These are phyloP conservation scores for Diospyros kaki DNA, from an alignment of 148 eudicot genomes.

Conservation along the genomic window DNA sequence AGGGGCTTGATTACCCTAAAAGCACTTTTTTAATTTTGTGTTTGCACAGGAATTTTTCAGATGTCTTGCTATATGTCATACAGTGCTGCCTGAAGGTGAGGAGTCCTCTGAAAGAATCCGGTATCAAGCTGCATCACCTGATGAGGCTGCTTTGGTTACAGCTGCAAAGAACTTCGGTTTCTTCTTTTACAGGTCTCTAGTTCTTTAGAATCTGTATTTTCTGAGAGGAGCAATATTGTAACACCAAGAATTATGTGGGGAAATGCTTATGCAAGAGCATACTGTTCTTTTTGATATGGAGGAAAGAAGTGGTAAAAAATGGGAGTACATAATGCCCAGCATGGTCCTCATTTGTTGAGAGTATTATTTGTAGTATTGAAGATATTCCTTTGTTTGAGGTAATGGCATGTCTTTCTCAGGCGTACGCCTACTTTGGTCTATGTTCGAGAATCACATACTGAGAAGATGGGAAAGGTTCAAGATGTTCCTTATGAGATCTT, in stretches of 20 bases:
- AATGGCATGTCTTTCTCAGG: slow-evolving; percentile 33
- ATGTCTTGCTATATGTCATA: slow-evolving; percentile 98
- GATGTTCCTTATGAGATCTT: slow-evolving; percentile 86
- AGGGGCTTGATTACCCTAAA: not conserved
- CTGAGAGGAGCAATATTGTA: not conserved
- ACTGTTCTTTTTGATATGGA: not conserved
- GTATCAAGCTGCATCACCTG: slow-evolving; percentile 99
- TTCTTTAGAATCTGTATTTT: not conserved
- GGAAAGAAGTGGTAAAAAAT: not conserved
- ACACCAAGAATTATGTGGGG: not conserved
- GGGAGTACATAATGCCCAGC: not conserved
- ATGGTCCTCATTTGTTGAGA: not conserved
- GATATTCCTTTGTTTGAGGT: not conserved
- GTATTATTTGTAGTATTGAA: slow-evolving; percentile 5
- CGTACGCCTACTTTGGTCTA: slow-evolving; percentile 90
- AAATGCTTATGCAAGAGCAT: not conserved
- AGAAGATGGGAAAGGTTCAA: slow-evolving; percentile 80
- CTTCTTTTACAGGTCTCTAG: slow-evolving; percentile 79
- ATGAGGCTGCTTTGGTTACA: slow-evolving; percentile 90
- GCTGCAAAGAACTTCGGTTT: slow-evolving; percentile 99
- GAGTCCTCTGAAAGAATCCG: slow-evolving; percentile 82
- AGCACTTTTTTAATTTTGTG: slow-evolving; percentile 5
- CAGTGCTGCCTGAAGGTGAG: slow-evolving; percentile 98
- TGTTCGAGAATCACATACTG: slow-evolving; percentile 94
- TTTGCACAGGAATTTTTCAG: slow-evolving; percentile 84